These are phyloP conservation scores for Sisymbrium altissimum DNA, from an alignment of 345 rosid species.

Conservation along the genomic window DNA sequence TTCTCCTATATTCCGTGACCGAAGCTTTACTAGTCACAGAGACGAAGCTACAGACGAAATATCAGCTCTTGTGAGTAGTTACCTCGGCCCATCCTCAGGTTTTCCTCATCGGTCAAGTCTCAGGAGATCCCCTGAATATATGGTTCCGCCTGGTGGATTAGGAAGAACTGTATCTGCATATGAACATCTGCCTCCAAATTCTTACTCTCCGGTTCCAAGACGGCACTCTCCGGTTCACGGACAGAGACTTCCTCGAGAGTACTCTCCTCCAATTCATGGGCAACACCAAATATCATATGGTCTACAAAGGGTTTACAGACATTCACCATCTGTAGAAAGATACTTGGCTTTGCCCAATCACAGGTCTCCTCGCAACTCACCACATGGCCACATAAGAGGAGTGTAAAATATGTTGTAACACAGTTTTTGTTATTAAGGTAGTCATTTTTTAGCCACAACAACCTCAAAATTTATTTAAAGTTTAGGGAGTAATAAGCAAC, in stretches of 20 bases:
- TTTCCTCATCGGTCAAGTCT: constrained; percentile 36
- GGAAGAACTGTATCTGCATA: constrained; percentile 17
- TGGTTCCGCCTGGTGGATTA: constrained; percentile 15
- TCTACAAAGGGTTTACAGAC: constrained; percentile 29
- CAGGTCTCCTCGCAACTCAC: constrained; percentile 14
- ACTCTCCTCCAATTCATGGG: constrained; percentile 23
- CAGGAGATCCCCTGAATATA: constrained; percentile 41
- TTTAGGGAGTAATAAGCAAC: not conserved
- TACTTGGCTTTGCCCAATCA: constrained; percentile 41
- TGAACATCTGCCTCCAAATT: constrained; percentile 27
- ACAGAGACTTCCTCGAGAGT: constrained; percentile 11
- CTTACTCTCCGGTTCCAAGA: constrained; percentile 25
- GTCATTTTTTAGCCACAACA: not conserved
- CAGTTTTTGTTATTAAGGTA: not conserved
- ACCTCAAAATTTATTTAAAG: not conserved
- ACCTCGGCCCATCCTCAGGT: constrained; percentile 41
- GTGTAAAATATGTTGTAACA: constrained; percentile 16
- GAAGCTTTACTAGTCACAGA: constrained; percentile 32
- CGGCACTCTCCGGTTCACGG: constrained; percentile 13
- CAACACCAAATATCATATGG: constrained; percentile 32
- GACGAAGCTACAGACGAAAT: constrained; percentile 36
- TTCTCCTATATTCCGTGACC: constrained; percentile 39
- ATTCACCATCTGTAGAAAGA: constrained; percentile 42
- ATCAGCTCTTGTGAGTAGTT: constrained; percentile 41
- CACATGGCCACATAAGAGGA: constrained; percentile 16